phyloP scores from a whole-genome alignment of 1,139 yeast species.

The Sugiyamaella castrensis region DNA sequence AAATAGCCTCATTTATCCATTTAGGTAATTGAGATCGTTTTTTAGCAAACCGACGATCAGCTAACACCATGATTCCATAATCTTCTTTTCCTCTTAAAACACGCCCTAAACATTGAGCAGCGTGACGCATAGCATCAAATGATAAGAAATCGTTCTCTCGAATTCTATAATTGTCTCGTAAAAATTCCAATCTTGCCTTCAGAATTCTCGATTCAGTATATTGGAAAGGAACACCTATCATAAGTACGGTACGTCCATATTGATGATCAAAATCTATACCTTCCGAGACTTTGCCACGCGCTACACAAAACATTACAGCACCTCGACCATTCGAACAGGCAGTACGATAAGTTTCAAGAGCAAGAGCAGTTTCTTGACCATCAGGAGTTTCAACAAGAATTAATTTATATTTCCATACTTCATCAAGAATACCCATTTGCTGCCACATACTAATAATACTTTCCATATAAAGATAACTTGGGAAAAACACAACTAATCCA shows the following conservation, averaged over 20 bases:
- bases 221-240: constrained; percentile 99
- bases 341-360: constrained; percentile 89
- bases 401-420: constrained; percentile 95
- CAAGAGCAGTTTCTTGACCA: constrained; percentile 96
- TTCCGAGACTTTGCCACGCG: constrained; percentile 98
- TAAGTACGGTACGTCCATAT: constrained; percentile 92
- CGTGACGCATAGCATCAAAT: constrained; percentile 99
- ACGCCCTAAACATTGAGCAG: constrained; percentile 97
- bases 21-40: constrained; percentile 88
- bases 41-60: constrained; percentile 86
- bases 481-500: constrained; percentile 97
- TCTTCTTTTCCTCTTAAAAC: constrained; percentile 97
- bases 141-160: constrained; percentile 91
- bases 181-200: constrained; percentile 88
- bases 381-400: constrained; percentile 98
- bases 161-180: constrained; percentile 89
- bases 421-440: constrained; percentile 94
- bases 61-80: constrained; percentile 97
- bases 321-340: constrained; percentile 98
- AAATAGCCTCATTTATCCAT: constrained; percentile 92
- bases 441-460: constrained; percentile 98
- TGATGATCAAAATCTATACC: constrained; percentile 99
- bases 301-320: constrained; percentile 91
- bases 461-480: constrained; percentile 95
- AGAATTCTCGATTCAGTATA: constrained; percentile 94